These are phyloP conservation scores for Scalesia atractyloides DNA, from an alignment of 129 eudicot genomes.

Conservation along the genomic window DNA sequence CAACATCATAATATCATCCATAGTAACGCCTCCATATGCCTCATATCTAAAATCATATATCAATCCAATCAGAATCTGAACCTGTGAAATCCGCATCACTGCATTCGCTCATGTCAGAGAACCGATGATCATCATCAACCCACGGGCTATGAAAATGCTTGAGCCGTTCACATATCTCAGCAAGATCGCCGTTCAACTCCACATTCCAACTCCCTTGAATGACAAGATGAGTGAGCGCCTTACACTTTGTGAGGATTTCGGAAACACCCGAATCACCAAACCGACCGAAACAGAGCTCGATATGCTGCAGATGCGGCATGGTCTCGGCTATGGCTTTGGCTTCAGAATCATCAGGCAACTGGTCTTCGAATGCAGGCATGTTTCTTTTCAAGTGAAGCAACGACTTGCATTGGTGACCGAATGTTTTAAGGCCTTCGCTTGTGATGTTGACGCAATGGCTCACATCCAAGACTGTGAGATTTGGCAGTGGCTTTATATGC, in stretches of 20 bases:
- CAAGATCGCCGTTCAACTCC: slow-evolving; percentile 27
- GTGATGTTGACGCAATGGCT: slow-evolving; percentile 41
- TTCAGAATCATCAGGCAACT: slow-evolving; percentile 33
- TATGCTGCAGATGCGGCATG: slow-evolving; percentile 27
- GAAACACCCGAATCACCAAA: slow-evolving; percentile 41
- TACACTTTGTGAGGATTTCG: slow-evolving; percentile 37
- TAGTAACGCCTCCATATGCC: not conserved
- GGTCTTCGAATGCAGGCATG: slow-evolving; percentile 33
- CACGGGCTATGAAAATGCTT: slow-evolving; percentile 24
- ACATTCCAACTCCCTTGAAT: slow-evolving; percentile 40
- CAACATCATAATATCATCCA: not conserved
- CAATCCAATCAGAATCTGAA: slow-evolving; percentile 7
- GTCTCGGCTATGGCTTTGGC: slow-evolving; percentile 33
- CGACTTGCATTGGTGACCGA: slow-evolving; percentile 43
- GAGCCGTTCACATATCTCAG: slow-evolving; percentile 27
- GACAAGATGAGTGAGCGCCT: slow-evolving; percentile 31
- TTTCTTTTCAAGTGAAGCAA: slow-evolving; percentile 39
- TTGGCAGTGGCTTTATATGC: slow-evolving; percentile 39
- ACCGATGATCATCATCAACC: slow-evolving; percentile 17
- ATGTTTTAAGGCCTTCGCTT: slow-evolving; percentile 38
- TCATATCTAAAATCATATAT: not conserved
- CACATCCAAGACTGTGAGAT: slow-evolving; percentile 36
- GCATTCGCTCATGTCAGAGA: slow-evolving; percentile 4
- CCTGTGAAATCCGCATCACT: not conserved
- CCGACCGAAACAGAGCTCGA: slow-evolving; percentile 35